Conservation (phyloP, 139 green algal genomes). For the Picochlorum sp. region DNA sequence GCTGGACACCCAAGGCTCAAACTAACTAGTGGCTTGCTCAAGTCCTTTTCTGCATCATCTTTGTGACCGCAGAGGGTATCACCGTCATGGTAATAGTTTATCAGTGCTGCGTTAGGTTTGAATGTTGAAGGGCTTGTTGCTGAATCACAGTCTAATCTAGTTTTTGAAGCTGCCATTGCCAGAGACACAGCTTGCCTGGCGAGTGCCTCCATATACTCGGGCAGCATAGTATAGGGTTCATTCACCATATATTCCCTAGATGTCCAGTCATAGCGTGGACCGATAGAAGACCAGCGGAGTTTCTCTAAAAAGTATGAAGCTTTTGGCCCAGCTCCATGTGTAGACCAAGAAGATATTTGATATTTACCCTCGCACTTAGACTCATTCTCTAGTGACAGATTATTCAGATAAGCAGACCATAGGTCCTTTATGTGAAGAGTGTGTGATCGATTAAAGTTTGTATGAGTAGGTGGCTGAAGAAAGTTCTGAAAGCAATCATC, state of each 20-base stretch:
- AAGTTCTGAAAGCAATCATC: slow-evolving; percentile 19
- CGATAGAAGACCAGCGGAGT: slow-evolving; percentile 74
- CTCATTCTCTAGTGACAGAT: not conserved
- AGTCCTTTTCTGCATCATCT: slow-evolving; percentile 76
- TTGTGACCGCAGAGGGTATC: slow-evolving; percentile 75
- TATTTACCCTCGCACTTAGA: not conserved
- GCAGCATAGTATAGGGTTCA: slow-evolving; percentile 19
- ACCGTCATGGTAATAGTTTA: slow-evolving; percentile 78
- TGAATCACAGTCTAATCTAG: not conserved
- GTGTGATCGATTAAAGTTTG: slow-evolving; percentile 37
- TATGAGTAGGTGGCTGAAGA: slow-evolving; percentile 38
- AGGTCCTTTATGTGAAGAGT: slow-evolving; percentile 17
- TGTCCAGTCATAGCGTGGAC: slow-evolving; percentile 72
- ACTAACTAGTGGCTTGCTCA: slow-evolving; percentile 69
- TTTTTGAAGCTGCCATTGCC: not conserved
- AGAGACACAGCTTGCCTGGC: not conserved
- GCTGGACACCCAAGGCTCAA: slow-evolving; percentile 70
- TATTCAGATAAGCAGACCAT: slow-evolving; percentile 20
- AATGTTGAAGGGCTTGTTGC: slow-evolving; percentile 20
- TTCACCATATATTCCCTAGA: slow-evolving; percentile 41
- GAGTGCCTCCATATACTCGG: slow-evolving; percentile 12
- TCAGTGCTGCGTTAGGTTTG: slow-evolving; percentile 64
- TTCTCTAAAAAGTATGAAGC: slow-evolving; percentile 50
- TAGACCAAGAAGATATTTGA: not conserved
- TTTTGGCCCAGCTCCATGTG: not conserved